These are phyloP conservation scores for Teratosphaeria pseudoeucalypti DNA, from an alignment of 2,329 filamentous ascomycete genomes.

Conservation along the genomic window DNA sequence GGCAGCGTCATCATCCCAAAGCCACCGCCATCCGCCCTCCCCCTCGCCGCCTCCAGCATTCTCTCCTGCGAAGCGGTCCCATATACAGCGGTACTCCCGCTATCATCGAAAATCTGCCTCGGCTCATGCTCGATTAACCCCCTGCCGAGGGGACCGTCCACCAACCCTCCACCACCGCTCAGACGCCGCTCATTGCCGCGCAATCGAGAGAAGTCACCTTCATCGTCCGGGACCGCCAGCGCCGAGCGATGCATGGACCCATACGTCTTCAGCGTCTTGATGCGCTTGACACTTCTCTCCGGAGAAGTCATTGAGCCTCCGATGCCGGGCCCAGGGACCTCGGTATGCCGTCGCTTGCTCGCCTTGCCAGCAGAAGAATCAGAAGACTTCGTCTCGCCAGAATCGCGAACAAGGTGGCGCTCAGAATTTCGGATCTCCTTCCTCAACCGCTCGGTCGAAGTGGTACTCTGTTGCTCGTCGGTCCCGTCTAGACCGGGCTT, in stretches of 20 bases:
- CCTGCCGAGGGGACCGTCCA: conserved; percentile 10
- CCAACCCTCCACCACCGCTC: conserved; percentile 4
- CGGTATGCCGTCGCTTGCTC: conserved; percentile 12
- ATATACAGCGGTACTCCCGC: conserved; percentile 34
- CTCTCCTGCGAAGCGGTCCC: conserved; percentile 31
- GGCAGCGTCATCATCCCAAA: background rate
- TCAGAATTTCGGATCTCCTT: conserved; percentile 15
- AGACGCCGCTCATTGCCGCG: background rate
- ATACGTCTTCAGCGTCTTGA: conserved; percentile 15
- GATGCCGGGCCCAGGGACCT: background rate
- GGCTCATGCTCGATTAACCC: conserved; percentile 32
- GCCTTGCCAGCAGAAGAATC: conserved; percentile 10
- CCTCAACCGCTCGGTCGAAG: conserved; percentile 15
- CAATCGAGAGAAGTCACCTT: conserved; percentile 3
- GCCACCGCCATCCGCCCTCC: background rate
- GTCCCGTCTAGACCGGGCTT: conserved; percentile 1
- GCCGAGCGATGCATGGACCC: background rate
- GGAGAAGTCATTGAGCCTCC: conserved; percentile 2
- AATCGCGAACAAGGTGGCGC: conserved; percentile 13
- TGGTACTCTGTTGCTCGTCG: conserved; percentile 9
- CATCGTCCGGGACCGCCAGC: conserved; percentile 1
- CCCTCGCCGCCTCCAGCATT: conserved; percentile 27
- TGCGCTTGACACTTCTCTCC: conserved; percentile 11
- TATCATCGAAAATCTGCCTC: conserved; percentile 29
- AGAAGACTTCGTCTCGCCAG: conserved; percentile 1